Percentiles rank a stretch among this genome's conserved stretches.
These are phyloP conservation scores for Nitzschia sp. DNA, from an alignment of 108 stramenopile genomes.

Conservation along the genomic window DNA sequence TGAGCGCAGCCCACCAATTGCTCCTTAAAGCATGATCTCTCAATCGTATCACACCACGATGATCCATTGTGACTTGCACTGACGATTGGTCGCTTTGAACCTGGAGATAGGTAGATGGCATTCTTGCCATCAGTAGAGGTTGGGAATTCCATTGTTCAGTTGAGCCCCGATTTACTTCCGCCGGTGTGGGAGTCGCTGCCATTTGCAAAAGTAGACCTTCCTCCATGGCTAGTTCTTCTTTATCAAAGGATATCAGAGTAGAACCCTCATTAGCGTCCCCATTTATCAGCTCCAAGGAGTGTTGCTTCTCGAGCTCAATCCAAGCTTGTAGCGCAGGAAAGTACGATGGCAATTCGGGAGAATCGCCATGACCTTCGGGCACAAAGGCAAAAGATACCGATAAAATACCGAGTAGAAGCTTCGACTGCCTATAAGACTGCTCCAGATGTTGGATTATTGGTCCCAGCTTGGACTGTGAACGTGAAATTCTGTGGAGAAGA, in stretches of 20 bases:
- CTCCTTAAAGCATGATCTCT: neutral
- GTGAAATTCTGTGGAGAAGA: neutral
- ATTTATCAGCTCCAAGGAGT: too few relatives aligned
- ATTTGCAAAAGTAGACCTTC: constrained; percentile 32
- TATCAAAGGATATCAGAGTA: constrained; percentile 20
- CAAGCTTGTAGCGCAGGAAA: constrained; percentile 11
- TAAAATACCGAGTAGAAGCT: neutral
- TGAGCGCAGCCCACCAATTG: constrained; percentile 5
- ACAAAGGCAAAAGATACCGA: too few relatives aligned
- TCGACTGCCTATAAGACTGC: neutral
- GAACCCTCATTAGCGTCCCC: constrained; percentile 6
- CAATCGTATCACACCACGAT: neutral
- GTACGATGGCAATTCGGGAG: neutral
- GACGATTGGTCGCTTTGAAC: neutral
- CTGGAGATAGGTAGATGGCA: neutral
- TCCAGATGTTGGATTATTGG: neutral
- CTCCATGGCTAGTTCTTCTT: constrained; percentile 29
- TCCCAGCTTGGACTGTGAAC: neutral
- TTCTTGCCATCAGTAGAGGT: neutral
- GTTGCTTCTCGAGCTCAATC: constrained; percentile 4
- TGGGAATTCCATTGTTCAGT: constrained; percentile 2
- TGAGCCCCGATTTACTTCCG: neutral
- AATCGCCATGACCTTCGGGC: too few relatives aligned
- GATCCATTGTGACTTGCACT: constrained; percentile 1
- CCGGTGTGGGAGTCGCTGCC: constrained; percentile 35